Percentiles rank a stretch among this genome's conserved stretches.
Evolutionary conservation across 2,329 filamentous ascomycete genomes (phyloP).

Genomic region (Fusarium torreyae): DNA sequence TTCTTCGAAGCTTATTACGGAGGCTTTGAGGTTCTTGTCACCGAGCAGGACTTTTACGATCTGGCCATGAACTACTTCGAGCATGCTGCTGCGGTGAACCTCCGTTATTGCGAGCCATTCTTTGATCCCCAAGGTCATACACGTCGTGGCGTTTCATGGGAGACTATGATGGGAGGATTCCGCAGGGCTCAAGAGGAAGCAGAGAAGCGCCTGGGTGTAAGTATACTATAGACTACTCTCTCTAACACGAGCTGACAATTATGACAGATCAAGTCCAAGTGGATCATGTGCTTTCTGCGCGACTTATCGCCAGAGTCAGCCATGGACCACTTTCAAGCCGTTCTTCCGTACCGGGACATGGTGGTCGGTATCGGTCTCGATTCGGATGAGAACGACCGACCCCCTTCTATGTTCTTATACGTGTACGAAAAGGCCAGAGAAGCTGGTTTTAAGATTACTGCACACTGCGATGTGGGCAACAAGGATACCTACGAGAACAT

Average conservation of each 20-base stretch:
- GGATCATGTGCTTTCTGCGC: slow-evolving; percentile 80
- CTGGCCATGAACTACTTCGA: slow-evolving; percentile 80
- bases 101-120: slow-evolving; percentile 81
- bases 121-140: slow-evolving; percentile 85
- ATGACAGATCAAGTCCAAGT: slow-evolving; percentile 58
- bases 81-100: slow-evolving; percentile 73
- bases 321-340: slow-evolving; percentile 68
- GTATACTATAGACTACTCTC: fast-evolving
- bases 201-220: slow-evolving; percentile 33
- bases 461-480: slow-evolving; percentile 67
- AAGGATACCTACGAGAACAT: slow-evolving; percentile 67
- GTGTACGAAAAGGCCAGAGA: slow-evolving; percentile 54
- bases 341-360: slow-evolving; percentile 56
- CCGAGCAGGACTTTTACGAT: slow-evolving; percentile 76
- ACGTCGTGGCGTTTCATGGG: slow-evolving; percentile 71
- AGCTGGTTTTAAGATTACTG: slow-evolving; percentile 63
- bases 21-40: slow-evolving; percentile 80
- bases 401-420: slow-evolving; percentile 61
- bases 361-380: slow-evolving; percentile 64
- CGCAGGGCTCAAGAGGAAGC: slow-evolving; percentile 71
- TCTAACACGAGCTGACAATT: background rate
- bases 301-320: slow-evolving; percentile 81
- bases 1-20: slow-evolving; percentile 82
- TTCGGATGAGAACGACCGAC: slow-evolving; percentile 62
- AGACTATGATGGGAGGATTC: slow-evolving; percentile 75